Percentiles rank a stretch among this genome's conserved stretches.
These are phyloP conservation scores for Sclerotinia nivalis DNA, from an alignment of 2,329 filamentous ascomycete genomes.

Conservation along the genomic window DNA sequence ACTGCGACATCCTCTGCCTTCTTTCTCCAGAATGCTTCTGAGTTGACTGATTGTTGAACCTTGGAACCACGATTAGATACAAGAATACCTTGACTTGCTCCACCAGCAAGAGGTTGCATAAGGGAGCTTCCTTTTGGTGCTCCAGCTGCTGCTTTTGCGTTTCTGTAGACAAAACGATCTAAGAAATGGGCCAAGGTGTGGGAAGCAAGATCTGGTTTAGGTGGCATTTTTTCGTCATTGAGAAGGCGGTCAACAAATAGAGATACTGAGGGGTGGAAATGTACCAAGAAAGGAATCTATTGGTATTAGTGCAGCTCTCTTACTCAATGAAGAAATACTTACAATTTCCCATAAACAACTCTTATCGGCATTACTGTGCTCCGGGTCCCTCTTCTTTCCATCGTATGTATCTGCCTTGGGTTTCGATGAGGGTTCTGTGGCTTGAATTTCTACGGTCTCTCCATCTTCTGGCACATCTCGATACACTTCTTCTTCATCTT, in stretches of 20 bases:
- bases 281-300: slow-evolving; percentile 66
- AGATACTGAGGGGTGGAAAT: slow-evolving; percentile 92
- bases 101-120: slow-evolving; percentile 86
- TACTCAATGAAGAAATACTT: slow-evolving; percentile 38
- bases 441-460: slow-evolving; percentile 36
- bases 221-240: slow-evolving; percentile 67
- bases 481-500: slow-evolving; percentile 58
- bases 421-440: slow-evolving; percentile 22
- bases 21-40: slow-evolving; percentile 87
- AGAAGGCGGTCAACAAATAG: slow-evolving; percentile 77
- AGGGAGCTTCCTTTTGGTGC: slow-evolving; percentile 78
- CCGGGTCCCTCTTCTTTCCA: slow-evolving; percentile 85
- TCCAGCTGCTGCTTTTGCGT: slow-evolving; percentile 70
- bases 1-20: slow-evolving; percentile 83
- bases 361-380: slow-evolving; percentile 88
- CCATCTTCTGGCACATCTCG: slow-evolving; percentile 63
- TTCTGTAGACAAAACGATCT: slow-evolving; percentile 97
- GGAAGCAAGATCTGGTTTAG: slow-evolving; percentile 86
- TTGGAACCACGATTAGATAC: slow-evolving; percentile 49
- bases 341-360: slow-evolving; percentile 93
- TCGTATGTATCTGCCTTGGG: slow-evolving; percentile 61
- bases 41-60: slow-evolving; percentile 72
- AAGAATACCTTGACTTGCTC: slow-evolving; percentile 60
- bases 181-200: slow-evolving; percentile 94
- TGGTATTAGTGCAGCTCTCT: background rate